These are phyloP conservation scores for Bauhinia variegata DNA, from an alignment of 306 rosid genomes.

Conservation along the genomic window DNA sequence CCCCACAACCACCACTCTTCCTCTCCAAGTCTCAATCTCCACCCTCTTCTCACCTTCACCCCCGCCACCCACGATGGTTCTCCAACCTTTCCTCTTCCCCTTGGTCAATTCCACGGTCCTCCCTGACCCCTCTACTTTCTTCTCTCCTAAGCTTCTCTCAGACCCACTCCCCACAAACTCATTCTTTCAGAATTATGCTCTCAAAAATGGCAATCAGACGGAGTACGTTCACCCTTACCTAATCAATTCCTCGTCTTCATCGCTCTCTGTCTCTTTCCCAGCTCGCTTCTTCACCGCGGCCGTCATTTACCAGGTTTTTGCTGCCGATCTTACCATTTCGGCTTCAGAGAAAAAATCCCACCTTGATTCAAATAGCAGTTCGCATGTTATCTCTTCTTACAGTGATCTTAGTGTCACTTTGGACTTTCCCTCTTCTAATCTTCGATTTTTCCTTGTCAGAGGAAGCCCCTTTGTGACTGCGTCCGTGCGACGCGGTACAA, in stretches of 20 bases:
- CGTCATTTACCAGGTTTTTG: conserved; percentile 59
- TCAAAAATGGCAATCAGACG: conserved; percentile 77
- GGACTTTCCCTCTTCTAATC: conserved; percentile 70
- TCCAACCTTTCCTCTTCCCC: conserved; percentile 61
- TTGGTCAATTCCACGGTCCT: conserved; percentile 60
- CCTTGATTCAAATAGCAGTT: conserved; percentile 34
- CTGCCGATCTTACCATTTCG: conserved; percentile 68
- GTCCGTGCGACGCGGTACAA: conserved; percentile 44
- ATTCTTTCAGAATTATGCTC: conserved; percentile 83
- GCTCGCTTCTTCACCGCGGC: conserved; percentile 46
- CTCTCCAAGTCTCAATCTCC: not conserved
- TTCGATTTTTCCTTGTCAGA: conserved; percentile 70
- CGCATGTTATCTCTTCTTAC: conserved; percentile 62
- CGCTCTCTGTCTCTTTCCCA: conserved; percentile 76
- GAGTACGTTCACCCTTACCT: conserved; percentile 89
- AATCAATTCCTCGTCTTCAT: conserved; percentile 60
- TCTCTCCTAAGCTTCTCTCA: conserved; percentile 60
- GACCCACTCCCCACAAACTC: conserved; percentile 86
- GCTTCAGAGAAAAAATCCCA: conserved; percentile 29
- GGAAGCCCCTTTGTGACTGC: conserved; percentile 83
- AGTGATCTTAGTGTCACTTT: conserved; percentile 76
- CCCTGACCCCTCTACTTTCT: conserved; percentile 88
- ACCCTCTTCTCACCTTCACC: conserved; percentile 19
- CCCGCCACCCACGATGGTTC: not conserved
- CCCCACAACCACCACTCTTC: conserved; percentile 12